Conservation (phyloP, 805 yeast genomes). For the Kodamaea laetipori region DNA sequence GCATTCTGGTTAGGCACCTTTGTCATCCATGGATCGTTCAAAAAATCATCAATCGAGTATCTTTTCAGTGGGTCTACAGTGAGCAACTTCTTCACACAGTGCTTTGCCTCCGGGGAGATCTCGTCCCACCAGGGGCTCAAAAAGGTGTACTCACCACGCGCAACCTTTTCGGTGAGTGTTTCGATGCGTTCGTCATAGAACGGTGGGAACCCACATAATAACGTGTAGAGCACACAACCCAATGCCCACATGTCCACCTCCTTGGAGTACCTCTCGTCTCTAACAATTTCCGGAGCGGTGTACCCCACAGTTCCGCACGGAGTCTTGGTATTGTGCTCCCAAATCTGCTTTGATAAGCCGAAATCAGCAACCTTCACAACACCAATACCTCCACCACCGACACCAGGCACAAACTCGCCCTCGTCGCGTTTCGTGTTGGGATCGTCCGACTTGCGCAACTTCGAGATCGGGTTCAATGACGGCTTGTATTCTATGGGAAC, state of each 20-base stretch:
- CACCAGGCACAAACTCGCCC: conserved; percentile 75
- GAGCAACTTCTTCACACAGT: conserved; percentile 63
- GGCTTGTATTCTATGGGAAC: conserved; percentile 59
- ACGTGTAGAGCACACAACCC: conserved; percentile 92
- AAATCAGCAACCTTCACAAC: conserved; percentile 90
- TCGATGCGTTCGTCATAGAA: conserved; percentile 86
- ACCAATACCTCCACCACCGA: conserved; percentile 95
- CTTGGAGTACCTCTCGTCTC: conserved; percentile 88
- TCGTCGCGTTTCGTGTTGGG: conserved; percentile 75
- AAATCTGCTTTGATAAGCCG: conserved; percentile 88
- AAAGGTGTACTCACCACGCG: conserved; percentile 76
- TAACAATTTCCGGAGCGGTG: conserved; percentile 97
- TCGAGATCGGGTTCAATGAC: conserved; percentile 32
- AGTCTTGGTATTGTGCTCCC: conserved; percentile 87
- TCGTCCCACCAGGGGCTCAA: conserved; percentile 91
- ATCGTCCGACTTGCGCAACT: conserved; percentile 67
- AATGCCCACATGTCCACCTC: conserved; percentile 99
- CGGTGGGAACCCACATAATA: conserved; percentile 97
- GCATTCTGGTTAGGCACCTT: conserved; percentile 9
- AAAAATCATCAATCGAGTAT: conserved; percentile 70
- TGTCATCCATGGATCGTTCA: conserved; percentile 75
- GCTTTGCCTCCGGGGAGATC: conserved; percentile 65
- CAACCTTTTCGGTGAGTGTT: conserved; percentile 72
- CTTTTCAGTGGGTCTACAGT: conserved; percentile 71
- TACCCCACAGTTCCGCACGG: conserved; percentile 99